Base-by-base conservation (phyloP, 73 alveolate genomes). In the Paramecium primaurelia region DNA sequence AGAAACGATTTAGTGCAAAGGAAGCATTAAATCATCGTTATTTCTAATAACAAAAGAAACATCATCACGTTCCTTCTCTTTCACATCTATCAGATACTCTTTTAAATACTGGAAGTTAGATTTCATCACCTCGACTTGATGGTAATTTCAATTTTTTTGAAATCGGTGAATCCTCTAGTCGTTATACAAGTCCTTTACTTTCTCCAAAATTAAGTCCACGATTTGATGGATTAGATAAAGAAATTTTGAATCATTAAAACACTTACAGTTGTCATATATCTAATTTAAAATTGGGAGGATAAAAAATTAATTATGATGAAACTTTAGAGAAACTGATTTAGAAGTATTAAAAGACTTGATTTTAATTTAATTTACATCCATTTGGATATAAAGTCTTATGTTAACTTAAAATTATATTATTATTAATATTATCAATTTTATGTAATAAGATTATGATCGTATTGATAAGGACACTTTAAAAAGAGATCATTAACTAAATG, bases 11-110 rank as follows among this genome's bases (percentile, higher is more conserved):
- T 1, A 59, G 40, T 42, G 92, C 94, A 2, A 49, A 86, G 30
- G 49, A 90, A 83, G 94, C 94, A 34, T 37, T 88, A 6, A 71
- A 69, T 36, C 94, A 88, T 37, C 44, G 45, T 20, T 88, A 86
- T 84, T 88, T 71, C 14, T 18, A 64, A 34, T 34, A 64, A 7
- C n/a, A 58, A 86, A 86, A n/a, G 26, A 4, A 64, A 18, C 14
- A 16, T 54, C 32, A 54, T 54, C 34, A 54, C 20, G 34, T 18
- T n/a, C 69, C 69, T 54, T 54, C 28, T 1, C 30, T 18, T 54
- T 4, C 69, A 2, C 32, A 54, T 54, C 32, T 64, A 0, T 64
- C 84, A 9, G 84, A 64, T 64, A 64, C 84, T 0, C 12, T 64
- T 10, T 14, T 64, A 28, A 28, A 64, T 12, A 64, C 84, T 25